Evolutionary conservation across 179 eudicot species (phyloP).

Genomic region (Dionaea muscipula): DNA sequence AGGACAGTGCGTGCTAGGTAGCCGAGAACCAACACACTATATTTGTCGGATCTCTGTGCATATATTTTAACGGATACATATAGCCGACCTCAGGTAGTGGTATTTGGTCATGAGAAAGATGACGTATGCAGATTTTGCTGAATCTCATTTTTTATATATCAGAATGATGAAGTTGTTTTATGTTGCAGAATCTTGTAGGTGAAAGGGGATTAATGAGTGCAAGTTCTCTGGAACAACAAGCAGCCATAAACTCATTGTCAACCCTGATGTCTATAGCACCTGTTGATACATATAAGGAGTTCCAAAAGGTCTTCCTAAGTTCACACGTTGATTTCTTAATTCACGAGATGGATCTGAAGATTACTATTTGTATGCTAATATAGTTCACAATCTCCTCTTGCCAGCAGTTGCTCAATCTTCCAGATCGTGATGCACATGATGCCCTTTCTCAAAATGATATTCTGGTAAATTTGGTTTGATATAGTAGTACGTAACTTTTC

Average conservation of each 20-base stretch:
- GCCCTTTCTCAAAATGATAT: constrained; percentile 59
- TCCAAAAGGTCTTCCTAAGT: constrained; percentile 52
- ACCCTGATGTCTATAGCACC: constrained; percentile 83
- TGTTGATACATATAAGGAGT: constrained; percentile 62
- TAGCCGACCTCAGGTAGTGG: no score
- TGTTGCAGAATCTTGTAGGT: constrained; percentile 64
- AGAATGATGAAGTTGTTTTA: background rate
- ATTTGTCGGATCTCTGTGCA: no score
- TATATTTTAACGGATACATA: no score
- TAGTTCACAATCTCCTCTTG: background rate
- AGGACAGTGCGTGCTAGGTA: no score
- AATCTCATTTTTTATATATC: background rate
- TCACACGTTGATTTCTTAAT: background rate
- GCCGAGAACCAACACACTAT: no score
- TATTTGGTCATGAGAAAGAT: no score
- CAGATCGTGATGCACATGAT: constrained; percentile 60
- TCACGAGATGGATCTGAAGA: no score
- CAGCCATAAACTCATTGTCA: constrained; percentile 61
- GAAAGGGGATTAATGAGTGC: constrained; percentile 59
- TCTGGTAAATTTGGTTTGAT: constrained; percentile 33
- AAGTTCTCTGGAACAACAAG: constrained; percentile 58
- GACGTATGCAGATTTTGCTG: background rate
- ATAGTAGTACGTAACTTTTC: background rate
- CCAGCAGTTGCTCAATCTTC: constrained; percentile 55
- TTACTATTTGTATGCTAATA: no score